These are phyloP conservation scores for Anastatica hierochuntica DNA, from an alignment of 345 rosid species.

Conservation along the genomic window DNA sequence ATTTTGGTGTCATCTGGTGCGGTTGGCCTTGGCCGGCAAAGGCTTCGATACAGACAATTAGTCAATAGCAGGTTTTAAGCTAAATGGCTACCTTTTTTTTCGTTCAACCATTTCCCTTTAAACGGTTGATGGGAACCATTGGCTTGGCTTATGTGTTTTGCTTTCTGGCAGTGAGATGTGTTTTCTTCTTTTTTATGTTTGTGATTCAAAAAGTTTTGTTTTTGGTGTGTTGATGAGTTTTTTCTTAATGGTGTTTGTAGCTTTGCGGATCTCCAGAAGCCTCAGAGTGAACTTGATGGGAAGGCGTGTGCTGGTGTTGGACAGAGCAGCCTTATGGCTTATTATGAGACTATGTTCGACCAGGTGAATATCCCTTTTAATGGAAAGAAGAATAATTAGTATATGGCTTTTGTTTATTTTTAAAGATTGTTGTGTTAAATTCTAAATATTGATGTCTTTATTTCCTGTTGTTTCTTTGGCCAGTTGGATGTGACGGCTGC, in stretches of 20 bases:
- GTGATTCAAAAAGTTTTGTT: background rate
- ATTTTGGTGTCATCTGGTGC: constrained; percentile 94
- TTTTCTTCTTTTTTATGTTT: background rate
- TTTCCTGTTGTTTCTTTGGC: constrained; percentile 9
- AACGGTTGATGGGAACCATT: constrained; percentile 1
- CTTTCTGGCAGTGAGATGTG: background rate
- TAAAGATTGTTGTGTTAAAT: background rate
- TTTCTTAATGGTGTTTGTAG: constrained; percentile 28
- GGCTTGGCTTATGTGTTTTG: background rate
- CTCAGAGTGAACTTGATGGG: constrained; percentile 82
- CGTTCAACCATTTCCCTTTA: too few relatives aligned
- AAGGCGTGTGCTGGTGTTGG: constrained; percentile 99
- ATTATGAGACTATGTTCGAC: constrained; percentile 78
- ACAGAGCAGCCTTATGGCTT: constrained; percentile 92
- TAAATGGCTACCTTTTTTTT: too few relatives aligned
- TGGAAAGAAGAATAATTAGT: too few relatives aligned
- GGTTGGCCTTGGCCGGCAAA: constrained; percentile 94
- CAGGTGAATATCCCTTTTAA: constrained; percentile 40
- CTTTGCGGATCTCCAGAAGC: constrained; percentile 96
- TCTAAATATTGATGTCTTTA: constrained; percentile 4
- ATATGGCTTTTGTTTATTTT: too few relatives aligned
- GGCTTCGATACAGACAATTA: constrained; percentile 76
- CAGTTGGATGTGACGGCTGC: constrained; percentile 95
- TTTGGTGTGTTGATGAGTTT: background rate
- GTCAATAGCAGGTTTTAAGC: constrained; percentile 78